Evolutionary conservation across 73 alveolate species (phyloP).

Genomic region (Paramecium tetraurelia): DNA sequence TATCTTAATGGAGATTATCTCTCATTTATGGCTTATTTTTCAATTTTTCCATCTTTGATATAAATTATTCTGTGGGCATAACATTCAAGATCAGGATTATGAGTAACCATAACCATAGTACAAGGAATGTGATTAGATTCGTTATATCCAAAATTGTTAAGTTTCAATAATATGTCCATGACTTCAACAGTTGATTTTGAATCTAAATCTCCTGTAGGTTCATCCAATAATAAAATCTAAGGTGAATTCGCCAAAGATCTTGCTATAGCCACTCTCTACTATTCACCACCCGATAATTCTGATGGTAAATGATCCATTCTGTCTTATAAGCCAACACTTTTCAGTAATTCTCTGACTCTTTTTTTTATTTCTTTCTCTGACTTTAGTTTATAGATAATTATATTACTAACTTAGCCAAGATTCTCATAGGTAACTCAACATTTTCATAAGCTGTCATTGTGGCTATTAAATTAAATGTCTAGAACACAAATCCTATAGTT

Average conservation of each 20-base stretch:
- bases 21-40: constrained; percentile 54
- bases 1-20: constrained; percentile 44
- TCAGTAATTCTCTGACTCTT: constrained; percentile 77
- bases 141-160: constrained; percentile 90
- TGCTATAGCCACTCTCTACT: constrained; percentile 98
- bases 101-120: constrained; percentile 95
- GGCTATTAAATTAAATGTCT: constrained; percentile 93
- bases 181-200: constrained; percentile 91
- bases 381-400: neutral
- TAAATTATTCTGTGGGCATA: constrained; percentile 96
- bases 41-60: constrained; percentile 89
- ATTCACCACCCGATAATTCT: constrained; percentile 98
- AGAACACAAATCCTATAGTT: constrained; percentile 94
- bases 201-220: constrained; percentile 98
- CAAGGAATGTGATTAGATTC: constrained; percentile 73
- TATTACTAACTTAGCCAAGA: constrained; percentile 31
- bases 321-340: constrained; percentile 95
- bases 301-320: constrained; percentile 98
- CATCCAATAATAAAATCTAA: constrained; percentile 93
- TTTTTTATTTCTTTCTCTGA: constrained; percentile 49
- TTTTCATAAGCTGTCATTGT: constrained; percentile 96
- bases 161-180: constrained; percentile 90
- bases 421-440: constrained; percentile 91
- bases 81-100: constrained; percentile 97
- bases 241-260: constrained; percentile 97